Evolutionary conservation across 192 early-diverging fungal genomes (phyloP).

Genomic region (Entophlyctis helioformis): DNA sequence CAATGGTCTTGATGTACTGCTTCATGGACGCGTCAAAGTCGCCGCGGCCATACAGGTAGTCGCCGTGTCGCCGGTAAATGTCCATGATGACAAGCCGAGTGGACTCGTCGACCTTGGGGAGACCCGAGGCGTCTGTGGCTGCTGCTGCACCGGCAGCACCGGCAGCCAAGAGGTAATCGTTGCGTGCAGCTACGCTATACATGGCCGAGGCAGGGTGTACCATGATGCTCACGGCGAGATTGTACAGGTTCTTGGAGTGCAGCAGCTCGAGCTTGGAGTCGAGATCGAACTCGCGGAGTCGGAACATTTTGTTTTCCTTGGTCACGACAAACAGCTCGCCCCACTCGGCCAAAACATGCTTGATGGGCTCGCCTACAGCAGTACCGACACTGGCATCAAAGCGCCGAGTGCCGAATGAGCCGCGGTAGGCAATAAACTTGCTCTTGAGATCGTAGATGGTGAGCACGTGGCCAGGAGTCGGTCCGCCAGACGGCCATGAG

Average conservation of each 20-base stretch:
- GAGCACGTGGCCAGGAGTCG: constrained; percentile 65
- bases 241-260: constrained; percentile 83
- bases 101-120: too few relatives aligned
- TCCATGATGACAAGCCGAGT: constrained; percentile 69
- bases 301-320: constrained; percentile 61
- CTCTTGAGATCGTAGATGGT: constrained; percentile 84
- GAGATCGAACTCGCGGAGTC: constrained; percentile 80
- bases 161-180: too few relatives aligned
- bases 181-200: too few relatives aligned
- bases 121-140: not conserved
- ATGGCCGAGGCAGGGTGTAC: too few relatives aligned
- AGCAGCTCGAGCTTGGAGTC: constrained; percentile 76
- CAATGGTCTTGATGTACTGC: constrained; percentile 87
- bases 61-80: constrained; percentile 88
- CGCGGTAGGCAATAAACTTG: constrained; percentile 84
- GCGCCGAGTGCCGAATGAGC: constrained; percentile 58
- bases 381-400: constrained; percentile 42
- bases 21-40: constrained; percentile 86
- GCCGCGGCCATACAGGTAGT: constrained; percentile 66
- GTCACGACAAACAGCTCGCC: constrained; percentile 81
- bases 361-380: constrained; percentile 19
- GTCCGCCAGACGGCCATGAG: constrained; percentile 48
- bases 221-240: constrained; percentile 78
- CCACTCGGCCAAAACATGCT: constrained; percentile 71
- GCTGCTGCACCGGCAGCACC: too few relatives aligned